Conservation (phyloP, 2,329 filamentous ascomycete species). For the Metarhizium humberi region DNA sequence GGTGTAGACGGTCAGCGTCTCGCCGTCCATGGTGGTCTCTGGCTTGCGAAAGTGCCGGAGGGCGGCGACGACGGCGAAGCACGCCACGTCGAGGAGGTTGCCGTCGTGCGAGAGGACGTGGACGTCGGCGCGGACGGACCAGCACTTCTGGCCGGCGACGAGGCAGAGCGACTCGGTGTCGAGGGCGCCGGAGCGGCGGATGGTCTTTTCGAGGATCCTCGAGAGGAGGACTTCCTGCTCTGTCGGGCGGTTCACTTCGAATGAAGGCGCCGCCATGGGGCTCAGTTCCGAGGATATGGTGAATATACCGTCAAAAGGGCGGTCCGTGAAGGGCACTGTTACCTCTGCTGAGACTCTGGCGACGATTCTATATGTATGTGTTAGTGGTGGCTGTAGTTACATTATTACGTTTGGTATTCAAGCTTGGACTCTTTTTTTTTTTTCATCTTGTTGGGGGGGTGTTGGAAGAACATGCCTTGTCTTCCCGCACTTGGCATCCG, state of each 20-base stretch:
- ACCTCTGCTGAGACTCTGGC: conserved; percentile 85
- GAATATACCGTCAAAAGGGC: conserved; percentile 93
- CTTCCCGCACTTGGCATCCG: conserved; percentile 79
- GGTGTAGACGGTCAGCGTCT: conserved; percentile 75
- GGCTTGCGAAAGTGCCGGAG: conserved; percentile 86
- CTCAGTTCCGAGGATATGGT: conserved; percentile 85
- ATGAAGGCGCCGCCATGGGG: conserved; percentile 83
- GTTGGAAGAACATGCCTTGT: conserved; percentile 52
- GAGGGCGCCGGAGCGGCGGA: conserved; percentile 82
- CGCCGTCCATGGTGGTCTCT: conserved; percentile 79
- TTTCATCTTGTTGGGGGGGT: background rate
- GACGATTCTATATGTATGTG: conserved; percentile 51
- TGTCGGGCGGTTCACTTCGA: conserved; percentile 76
- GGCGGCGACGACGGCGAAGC: conserved; percentile 78
- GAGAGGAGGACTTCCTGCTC: conserved; percentile 81
- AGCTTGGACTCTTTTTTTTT: too few species aligned
- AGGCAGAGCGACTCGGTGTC: conserved; percentile 96
- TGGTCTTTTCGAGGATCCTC: conserved; percentile 83
- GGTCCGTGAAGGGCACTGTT: conserved; percentile 73
- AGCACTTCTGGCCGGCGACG: conserved; percentile 81
- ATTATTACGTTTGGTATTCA: background rate
- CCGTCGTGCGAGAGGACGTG: conserved; percentile 90
- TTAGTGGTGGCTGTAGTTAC: background rate
- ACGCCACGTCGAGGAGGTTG: conserved; percentile 77
- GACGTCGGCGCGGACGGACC: conserved; percentile 82